Percentiles rank a stretch among this genome's conserved stretches.
These are phyloP conservation scores for Mycena haematopus DNA, from an alignment of 768 basidiomycete species.

Conservation along the genomic window DNA sequence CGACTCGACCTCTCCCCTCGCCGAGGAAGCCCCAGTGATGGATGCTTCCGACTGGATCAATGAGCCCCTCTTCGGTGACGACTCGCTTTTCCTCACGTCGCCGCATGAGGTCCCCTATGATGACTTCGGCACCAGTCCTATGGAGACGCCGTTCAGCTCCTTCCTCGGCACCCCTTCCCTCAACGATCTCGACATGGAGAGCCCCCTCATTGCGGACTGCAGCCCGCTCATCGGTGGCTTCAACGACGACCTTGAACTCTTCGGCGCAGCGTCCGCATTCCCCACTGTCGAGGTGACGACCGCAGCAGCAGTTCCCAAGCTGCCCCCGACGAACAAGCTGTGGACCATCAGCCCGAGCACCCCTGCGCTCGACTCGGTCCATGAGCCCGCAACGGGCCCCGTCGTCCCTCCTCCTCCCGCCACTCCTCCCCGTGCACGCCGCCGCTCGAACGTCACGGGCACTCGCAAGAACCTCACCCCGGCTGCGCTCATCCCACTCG, in stretches of 20 bases:
- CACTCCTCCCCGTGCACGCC: background rate
- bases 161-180: slow-evolving; percentile 21
- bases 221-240: slow-evolving; percentile 18
- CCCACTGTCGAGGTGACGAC: background rate
- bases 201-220: slow-evolving; percentile 14
- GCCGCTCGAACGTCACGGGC: slow-evolving; percentile 35
- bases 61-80: slow-evolving; percentile 14
- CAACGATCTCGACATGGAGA: slow-evolving; percentile 13
- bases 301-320: slow-evolving; percentile 4
- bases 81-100: slow-evolving; percentile 21
- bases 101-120: slow-evolving; percentile 14
- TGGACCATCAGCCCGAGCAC: slow-evolving; percentile 24
- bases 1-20: background rate
- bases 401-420: slow-evolving; percentile 19
- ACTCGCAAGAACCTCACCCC: slow-evolving; percentile 63
- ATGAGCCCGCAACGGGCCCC: slow-evolving; percentile 13
- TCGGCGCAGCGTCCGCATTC: slow-evolving; percentile 7
- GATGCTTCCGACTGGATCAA: background rate
- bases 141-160: slow-evolving; percentile 25
- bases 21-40: slow-evolving; percentile 2
- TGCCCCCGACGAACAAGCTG: slow-evolving; percentile 7
- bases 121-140: slow-evolving; percentile 27
- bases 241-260: slow-evolving; percentile 10
- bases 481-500: slow-evolving; percentile 51
- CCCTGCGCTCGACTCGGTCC: slow-evolving; percentile 17